Evolutionary conservation across 352 stramenopile species (phyloP).

Genomic region (Phytophthora capsici): DNA sequence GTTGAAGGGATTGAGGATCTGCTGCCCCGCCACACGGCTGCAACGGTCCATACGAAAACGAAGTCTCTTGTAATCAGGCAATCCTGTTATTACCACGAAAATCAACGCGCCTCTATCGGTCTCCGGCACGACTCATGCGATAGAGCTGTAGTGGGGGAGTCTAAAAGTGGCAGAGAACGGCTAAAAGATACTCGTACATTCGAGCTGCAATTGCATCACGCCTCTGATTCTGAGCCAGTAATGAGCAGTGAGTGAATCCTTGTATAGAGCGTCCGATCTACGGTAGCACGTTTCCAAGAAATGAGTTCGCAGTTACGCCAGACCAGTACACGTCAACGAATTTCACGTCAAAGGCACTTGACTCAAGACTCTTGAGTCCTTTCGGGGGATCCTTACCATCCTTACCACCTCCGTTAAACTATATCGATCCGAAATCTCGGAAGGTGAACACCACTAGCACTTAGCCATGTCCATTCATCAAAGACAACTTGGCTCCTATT

Average conservation of each 20-base stretch:
- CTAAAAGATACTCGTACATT: constrained; percentile 1
- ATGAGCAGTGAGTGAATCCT: constrained; percentile 2
- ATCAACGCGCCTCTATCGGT: constrained; percentile 2
- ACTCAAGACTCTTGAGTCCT: background rate
- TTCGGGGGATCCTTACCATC: too few relatives aligned
- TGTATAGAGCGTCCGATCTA: constrained; percentile 5
- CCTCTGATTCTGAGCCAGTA: constrained; percentile 8
- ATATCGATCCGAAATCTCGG: too few relatives aligned
- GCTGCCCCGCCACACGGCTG: background rate
- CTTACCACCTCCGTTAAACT: too few relatives aligned
- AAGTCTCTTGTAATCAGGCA: constrained; percentile 3
- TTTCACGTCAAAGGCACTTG: constrained; percentile 1
- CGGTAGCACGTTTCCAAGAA: constrained; percentile 19
- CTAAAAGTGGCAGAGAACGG: constrained; percentile 3
- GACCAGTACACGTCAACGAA: constrained; percentile 11
- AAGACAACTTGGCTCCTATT: too few relatives aligned
- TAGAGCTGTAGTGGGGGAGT: background rate
- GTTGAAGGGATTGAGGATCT: background rate
- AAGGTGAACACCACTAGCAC: too few relatives aligned
- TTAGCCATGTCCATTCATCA: too few relatives aligned
- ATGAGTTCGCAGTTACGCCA: constrained; percentile 24
- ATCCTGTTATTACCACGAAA: background rate
- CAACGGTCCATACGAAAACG: background rate
- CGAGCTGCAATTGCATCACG: constrained; percentile 5
- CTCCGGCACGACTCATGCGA: background rate